A percentile compares a stretch with the other conserved stretches of the same genome.
Evolutionary conservation across 768 basidiomycete species (phyloP).

Genomic region (Pisolithus orientalis): DNA sequence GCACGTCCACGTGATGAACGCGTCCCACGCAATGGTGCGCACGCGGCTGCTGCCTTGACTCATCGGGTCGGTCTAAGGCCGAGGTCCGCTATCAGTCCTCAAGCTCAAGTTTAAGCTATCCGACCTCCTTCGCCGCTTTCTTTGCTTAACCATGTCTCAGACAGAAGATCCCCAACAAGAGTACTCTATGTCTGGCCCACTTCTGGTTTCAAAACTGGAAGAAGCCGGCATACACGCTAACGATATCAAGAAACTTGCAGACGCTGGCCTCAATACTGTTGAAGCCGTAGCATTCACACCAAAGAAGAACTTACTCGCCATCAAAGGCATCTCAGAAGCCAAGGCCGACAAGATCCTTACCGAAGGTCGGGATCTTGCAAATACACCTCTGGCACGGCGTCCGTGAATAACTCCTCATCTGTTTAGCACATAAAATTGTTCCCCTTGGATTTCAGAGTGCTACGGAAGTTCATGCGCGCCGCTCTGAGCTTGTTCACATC

Average conservation of each 20-base stretch:
- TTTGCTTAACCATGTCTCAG: slow-evolving; percentile 34
- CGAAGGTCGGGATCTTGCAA: slow-evolving; percentile 58
- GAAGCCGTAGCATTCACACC: slow-evolving; percentile 96
- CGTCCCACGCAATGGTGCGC: slow-evolving; percentile 10
- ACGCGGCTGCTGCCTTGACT: not conserved
- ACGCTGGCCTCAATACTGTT: slow-evolving; percentile 89
- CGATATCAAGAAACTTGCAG: slow-evolving; percentile 92
- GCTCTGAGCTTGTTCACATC: slow-evolving; percentile 93
- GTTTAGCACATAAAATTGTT: slow-evolving; percentile 85
- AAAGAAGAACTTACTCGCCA: slow-evolving; percentile 83
- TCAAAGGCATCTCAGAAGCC: slow-evolving; percentile 95
- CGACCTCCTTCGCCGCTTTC: not conserved
- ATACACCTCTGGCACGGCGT: not conserved
- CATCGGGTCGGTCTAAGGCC: not conserved
- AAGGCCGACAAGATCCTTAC: slow-evolving; percentile 95
- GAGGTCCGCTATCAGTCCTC: not conserved
- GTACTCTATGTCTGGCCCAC: slow-evolving; percentile 64
- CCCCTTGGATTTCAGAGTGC: slow-evolving; percentile 98
- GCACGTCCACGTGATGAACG: slow-evolving; percentile 29
- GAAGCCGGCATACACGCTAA: slow-evolving; percentile 85
- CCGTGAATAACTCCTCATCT: slow-evolving; percentile 6
- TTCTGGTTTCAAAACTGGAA: slow-evolving; percentile 78
- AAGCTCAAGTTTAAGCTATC: not conserved
- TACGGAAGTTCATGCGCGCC: slow-evolving; percentile 91
- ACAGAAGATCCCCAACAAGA: slow-evolving; percentile 45